These are phyloP conservation scores for Termitomyces sp. DNA, from an alignment of 768 basidiomycete genomes.

Conservation along the genomic window DNA sequence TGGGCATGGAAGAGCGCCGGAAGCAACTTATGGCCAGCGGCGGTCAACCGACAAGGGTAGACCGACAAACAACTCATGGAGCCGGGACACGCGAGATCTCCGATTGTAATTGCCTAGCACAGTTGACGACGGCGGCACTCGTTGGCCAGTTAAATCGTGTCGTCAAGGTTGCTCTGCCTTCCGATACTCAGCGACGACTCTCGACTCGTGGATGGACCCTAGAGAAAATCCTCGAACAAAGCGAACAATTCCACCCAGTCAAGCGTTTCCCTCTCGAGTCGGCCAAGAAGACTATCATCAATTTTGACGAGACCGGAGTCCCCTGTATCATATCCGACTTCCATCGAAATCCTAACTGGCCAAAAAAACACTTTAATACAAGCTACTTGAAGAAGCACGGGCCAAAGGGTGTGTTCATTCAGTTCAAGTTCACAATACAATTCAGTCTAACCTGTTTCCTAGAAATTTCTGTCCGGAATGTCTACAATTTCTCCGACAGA, in stretches of 20 bases:
- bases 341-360: slow-evolving; percentile 53
- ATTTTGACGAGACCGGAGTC: slow-evolving; percentile 43
- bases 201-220: slow-evolving; percentile 42
- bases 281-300: slow-evolving; percentile 28
- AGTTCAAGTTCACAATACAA: neutral
- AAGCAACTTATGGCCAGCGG: neutral
- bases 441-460: neutral
- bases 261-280: slow-evolving; percentile 28
- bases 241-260: slow-evolving; percentile 22
- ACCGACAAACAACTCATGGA: neutral
- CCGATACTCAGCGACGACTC: neutral
- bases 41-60: neutral
- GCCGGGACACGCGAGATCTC: neutral
- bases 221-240: slow-evolving; percentile 16
- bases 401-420: slow-evolving; percentile 14
- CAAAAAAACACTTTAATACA: slow-evolving; percentile 43
- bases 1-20: neutral
- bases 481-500: slow-evolving; percentile 50
- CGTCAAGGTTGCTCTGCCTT: neutral
- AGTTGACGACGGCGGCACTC: too few relatives aligned
- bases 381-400: slow-evolving; percentile 46
- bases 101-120: neutral
- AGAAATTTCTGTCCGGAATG: slow-evolving; percentile 64
- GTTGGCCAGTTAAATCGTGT: neutral
- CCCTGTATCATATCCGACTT: slow-evolving; percentile 63